A percentile compares a stretch with the other conserved stretches of the same genome.
phyloP scores from a whole-genome alignment of 2,329 filamentous ascomycete genomes.

The Alternaria brassicae region DNA sequence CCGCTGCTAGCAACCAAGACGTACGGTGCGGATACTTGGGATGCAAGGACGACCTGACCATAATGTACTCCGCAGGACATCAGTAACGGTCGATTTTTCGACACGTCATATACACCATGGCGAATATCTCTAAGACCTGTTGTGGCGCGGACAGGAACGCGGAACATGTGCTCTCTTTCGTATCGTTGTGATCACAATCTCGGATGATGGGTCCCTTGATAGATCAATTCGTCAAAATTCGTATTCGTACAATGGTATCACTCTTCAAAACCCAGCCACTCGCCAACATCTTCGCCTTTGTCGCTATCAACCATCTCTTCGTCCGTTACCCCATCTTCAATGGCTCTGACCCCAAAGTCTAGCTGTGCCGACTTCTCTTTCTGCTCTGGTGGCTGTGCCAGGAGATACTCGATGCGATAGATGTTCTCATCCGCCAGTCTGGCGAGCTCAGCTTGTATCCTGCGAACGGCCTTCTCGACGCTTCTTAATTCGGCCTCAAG shows the following conservation, averaged over 20 bases:
- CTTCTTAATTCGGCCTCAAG: constrained; percentile 85
- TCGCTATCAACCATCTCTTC: constrained; percentile 41
- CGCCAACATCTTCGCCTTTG: constrained; percentile 51
- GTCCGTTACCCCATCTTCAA: constrained; percentile 44
- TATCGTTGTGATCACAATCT: background rate
- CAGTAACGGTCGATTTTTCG: background rate
- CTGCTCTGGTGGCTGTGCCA: constrained; percentile 59
- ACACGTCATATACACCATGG: background rate
- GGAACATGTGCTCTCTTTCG: background rate
- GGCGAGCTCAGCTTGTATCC: constrained; percentile 83
- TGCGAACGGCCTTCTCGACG: constrained; percentile 78
- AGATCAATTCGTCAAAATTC: constrained; percentile 7
- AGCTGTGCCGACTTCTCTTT: constrained; percentile 32
- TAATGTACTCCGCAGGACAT: no score
- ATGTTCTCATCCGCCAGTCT: constrained; percentile 85
- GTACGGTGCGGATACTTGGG: no score
- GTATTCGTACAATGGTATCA: constrained; percentile 19
- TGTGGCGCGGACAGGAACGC: no score
- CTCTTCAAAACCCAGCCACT: constrained; percentile 62
- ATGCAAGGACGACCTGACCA: background rate
- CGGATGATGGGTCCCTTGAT: background rate
- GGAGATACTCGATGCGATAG: constrained; percentile 86
- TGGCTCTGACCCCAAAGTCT: constrained; percentile 44
- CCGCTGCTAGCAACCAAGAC: background rate
- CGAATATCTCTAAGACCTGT: rapidly evolving